phyloP scores from a whole-genome alignment of 108 stramenopile genomes.

The Skeletonema marinoi region DNA sequence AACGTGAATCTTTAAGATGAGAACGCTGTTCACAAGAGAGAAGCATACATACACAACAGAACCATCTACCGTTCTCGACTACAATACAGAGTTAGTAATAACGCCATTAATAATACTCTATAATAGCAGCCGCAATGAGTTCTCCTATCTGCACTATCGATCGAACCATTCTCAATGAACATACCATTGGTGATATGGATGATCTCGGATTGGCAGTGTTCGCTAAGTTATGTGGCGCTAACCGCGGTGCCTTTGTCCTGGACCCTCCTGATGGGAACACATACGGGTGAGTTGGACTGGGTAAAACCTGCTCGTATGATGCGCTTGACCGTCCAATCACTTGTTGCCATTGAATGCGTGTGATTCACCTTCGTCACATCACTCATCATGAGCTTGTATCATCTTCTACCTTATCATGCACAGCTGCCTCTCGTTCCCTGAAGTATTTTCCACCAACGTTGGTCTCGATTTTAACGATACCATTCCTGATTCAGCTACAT shows the following conservation, averaged over 20 bases:
- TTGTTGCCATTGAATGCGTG: too few relatives aligned
- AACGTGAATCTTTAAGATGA: too few relatives aligned
- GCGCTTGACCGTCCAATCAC: neutral
- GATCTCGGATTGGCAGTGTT: constrained; percentile 80
- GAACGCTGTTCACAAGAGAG: too few relatives aligned
- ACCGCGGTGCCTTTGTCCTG: constrained; percentile 89
- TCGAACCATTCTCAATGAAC: constrained; percentile 54
- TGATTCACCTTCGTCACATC: too few relatives aligned
- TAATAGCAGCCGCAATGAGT: neutral
- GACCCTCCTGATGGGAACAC: constrained; percentile 83
- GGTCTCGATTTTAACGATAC: neutral
- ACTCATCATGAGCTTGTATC: too few relatives aligned
- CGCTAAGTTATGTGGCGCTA: constrained; percentile 80
- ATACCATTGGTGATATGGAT: constrained; percentile 56
- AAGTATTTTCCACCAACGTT: constrained; percentile 30
- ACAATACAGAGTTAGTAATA: too few relatives aligned
- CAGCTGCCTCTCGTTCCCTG: constrained; percentile 35
- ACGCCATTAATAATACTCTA: too few relatives aligned
- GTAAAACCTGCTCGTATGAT: neutral
- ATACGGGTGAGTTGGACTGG: constrained; percentile 36
- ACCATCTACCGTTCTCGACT: too few relatives aligned
- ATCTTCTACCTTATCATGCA: neutral
- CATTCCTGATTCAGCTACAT: constrained; percentile 50
- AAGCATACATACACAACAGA: too few relatives aligned
- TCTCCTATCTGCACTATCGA: constrained; percentile 59